Evolutionary conservation across 345 rosid genomes (phyloP), one percentile per base, ranked within the genome.

Genomic region (Citrus australasica): DNA sequence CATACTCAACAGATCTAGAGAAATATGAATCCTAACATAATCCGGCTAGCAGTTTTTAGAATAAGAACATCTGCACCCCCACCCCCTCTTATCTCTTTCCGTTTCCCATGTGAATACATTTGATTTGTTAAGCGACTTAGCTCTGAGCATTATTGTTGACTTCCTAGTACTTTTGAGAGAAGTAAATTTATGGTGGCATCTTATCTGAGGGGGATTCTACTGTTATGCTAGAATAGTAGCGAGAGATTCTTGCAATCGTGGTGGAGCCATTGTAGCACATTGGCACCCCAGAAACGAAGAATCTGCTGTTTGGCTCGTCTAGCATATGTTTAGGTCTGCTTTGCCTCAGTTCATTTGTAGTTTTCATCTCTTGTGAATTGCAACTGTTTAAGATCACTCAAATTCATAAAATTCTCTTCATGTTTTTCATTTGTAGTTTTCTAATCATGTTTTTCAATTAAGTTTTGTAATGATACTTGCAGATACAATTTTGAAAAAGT

Each of bases 401-500:
- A 46, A 46, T 11, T 46, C 17, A 11, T 46, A 46, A 46, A 46
- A 46, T 42, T 42, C 4, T 42, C 16, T 42, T 42, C 13, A 42
- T 11, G 30, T 28, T 28, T 28, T 2, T 28, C 30, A 28, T 28
- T 28, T 28, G 30, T 28, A 28, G 30, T 28, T 28, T 42, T 42
- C 51, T 42, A 11, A 42, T 42, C 51, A 42, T 42, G 51, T 11
- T 42, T 11, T 42, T 42, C 51, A 11, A 42, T 42, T 14, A 72
- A 75, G 33, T 22, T 28, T 60, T 56, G 19, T 35, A 4, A 55
- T 79, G 33, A 69, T 84, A 56, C 60, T 24, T 76, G 30, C 79
- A 85, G 85, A 85, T 82, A 85, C 87, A 68, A 85, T 85, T 74
- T 82, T 85, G 83, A 85, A 85, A 76, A 85, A 85, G 58, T 85